Conservation (phyloP, 108 stramenopile genomes). For the Skeletonema grethae region DNA sequence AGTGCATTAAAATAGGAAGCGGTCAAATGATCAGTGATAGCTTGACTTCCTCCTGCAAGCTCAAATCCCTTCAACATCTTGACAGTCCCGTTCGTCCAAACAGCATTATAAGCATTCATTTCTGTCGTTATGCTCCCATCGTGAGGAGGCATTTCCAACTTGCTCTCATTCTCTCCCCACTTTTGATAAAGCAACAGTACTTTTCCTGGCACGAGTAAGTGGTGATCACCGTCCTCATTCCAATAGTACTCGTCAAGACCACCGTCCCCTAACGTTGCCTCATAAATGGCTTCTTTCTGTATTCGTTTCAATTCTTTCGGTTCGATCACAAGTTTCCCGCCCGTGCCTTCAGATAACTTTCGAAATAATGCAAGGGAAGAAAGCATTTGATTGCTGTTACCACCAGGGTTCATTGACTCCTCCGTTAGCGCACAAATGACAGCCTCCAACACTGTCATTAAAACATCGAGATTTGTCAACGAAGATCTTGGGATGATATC, state of each 20-base stretch:
- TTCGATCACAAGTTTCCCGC: slow-evolving; percentile 54
- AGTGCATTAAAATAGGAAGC: slow-evolving; percentile 32
- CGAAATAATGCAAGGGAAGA: slow-evolving; percentile 53
- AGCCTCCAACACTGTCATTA: slow-evolving; percentile 56
- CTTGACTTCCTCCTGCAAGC: slow-evolving; percentile 55
- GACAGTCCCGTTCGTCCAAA: slow-evolving; percentile 62
- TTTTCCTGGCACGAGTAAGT: slow-evolving; percentile 67
- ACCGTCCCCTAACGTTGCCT: slow-evolving; percentile 53
- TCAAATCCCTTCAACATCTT: slow-evolving; percentile 58
- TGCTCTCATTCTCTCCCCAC: slow-evolving; percentile 36
- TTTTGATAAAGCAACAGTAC: slow-evolving; percentile 56
- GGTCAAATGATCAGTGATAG: slow-evolving; percentile 74
- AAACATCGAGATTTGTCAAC: slow-evolving; percentile 63
- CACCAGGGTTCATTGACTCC: slow-evolving; percentile 47
- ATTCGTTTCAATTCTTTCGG: slow-evolving; percentile 40
- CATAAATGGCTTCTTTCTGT: slow-evolving; percentile 47
- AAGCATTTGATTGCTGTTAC: slow-evolving; percentile 17
- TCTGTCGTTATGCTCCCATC: neutral
- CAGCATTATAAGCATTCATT: slow-evolving; percentile 5
- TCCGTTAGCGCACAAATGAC: slow-evolving; percentile 50
- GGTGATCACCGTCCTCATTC: slow-evolving; percentile 46
- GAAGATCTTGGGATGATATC: slow-evolving; percentile 71
- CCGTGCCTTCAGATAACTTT: slow-evolving; percentile 51
- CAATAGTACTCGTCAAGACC: slow-evolving; percentile 40
- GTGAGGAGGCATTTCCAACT: neutral